phyloP scores from a whole-genome alignment of 1,139 yeast genomes.

The Yamadazyma triangularis region DNA sequence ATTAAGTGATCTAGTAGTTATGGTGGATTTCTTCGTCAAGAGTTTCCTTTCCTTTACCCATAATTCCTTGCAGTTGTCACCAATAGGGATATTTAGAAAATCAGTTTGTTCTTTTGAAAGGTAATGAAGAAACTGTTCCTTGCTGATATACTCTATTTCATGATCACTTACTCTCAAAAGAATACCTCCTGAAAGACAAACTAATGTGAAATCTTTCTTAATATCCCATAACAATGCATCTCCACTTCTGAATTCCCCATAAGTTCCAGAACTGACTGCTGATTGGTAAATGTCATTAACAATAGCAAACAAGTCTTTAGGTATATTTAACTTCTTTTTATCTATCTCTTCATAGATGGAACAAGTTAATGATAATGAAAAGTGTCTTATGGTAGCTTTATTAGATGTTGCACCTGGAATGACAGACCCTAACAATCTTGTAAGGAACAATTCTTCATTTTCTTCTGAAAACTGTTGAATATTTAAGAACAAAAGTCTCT shows the following conservation, averaged over 20 bases:
- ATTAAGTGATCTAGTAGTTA: conserved; percentile 6
- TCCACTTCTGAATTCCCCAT: conserved; percentile 65
- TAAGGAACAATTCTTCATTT: conserved; percentile 17
- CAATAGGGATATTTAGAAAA: conserved; percentile 40
- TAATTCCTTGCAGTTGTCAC: conserved; percentile 38
- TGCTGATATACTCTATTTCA: conserved; percentile 44
- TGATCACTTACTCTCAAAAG: conserved; percentile 55
- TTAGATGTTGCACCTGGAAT: conserved; percentile 78
- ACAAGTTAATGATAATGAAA: conserved; percentile 69
- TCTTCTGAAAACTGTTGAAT: conserved; percentile 36
- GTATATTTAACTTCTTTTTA: conserved; percentile 25
- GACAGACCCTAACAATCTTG: conserved; percentile 23
- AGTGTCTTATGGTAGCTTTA: conserved; percentile 78
- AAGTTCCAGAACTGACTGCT: conserved; percentile 47
- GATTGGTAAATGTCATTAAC: conserved; percentile 34
- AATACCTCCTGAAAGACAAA: conserved; percentile 74
- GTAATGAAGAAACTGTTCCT: conserved; percentile 29
- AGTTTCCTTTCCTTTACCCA: conserved; percentile 29
- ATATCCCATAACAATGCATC: conserved; percentile 80
- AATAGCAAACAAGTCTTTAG: conserved; percentile 22
- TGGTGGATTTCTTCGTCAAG: conserved; percentile 10
- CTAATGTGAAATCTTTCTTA: conserved; percentile 53
- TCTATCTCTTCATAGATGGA: conserved; percentile 43
- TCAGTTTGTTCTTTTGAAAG: conserved; percentile 23
- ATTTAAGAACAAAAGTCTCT: conserved; percentile 55